Percentiles rank a stretch among this genome's conserved stretches.
These are phyloP conservation scores for Saccharomyces hybrid DNA, from an alignment of 1,139 yeast genomes.

Conservation along the genomic window DNA sequence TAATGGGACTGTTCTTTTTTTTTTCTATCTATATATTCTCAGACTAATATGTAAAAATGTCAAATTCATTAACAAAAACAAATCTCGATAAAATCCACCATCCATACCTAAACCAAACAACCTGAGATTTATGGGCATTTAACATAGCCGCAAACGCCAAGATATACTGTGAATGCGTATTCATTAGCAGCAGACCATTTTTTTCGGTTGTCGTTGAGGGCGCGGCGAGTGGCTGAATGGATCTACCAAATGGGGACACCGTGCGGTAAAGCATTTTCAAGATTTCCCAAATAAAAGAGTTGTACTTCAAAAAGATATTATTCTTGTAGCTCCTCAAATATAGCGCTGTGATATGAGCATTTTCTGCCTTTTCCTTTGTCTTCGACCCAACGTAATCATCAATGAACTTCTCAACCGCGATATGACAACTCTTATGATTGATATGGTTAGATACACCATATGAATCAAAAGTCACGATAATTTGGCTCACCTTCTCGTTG, in stretches of 20 bases:
- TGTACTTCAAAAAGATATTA: slow-evolving; percentile 10
- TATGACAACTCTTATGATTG: slow-evolving; percentile 65
- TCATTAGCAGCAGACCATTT: slow-evolving; percentile 11
- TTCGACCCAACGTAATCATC: background rate
- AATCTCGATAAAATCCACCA: slow-evolving; percentile 72
- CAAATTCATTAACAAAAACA: slow-evolving; percentile 58
- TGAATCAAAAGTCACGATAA: slow-evolving; percentile 73
- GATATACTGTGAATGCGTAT: slow-evolving; percentile 46
- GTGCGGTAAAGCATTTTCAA: slow-evolving; percentile 3
- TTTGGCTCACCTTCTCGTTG: slow-evolving; percentile 31
- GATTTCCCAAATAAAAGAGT: slow-evolving; percentile 8
- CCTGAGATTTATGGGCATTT: slow-evolving; percentile 77
- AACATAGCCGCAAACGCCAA: slow-evolving; percentile 69
- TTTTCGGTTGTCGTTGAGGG: slow-evolving; percentile 2
- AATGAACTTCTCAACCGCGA: slow-evolving; percentile 44
- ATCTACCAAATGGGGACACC: slow-evolving; percentile 2
- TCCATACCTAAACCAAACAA: slow-evolving; percentile 92
- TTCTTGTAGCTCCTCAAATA: slow-evolving; percentile 8
- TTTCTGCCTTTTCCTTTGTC: background rate
- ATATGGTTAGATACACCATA: slow-evolving; percentile 79
- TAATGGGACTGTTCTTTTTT: background rate
- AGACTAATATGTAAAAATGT: slow-evolving; percentile 6
- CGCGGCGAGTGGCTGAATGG: background rate
- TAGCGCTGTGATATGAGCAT: slow-evolving; percentile 2
- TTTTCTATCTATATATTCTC: background rate